Conservation (phyloP, 2,329 filamentous ascomycete genomes). For the Talaromyces atroroseus region DNA sequence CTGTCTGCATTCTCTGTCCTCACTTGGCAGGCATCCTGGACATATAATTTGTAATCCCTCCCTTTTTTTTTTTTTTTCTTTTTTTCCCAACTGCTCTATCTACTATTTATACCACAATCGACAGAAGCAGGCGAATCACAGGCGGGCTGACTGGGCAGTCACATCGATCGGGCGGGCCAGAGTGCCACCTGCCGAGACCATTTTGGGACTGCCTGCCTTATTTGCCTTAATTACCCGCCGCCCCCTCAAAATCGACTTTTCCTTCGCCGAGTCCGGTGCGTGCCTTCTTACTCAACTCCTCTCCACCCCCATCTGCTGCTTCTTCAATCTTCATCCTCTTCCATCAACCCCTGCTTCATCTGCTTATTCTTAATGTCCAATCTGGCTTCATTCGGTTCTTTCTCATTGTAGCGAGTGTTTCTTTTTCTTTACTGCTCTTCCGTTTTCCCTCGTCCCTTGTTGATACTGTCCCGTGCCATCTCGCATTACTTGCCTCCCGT, state of each 20-base stretch:
- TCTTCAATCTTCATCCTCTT: slow-evolving; percentile 1
- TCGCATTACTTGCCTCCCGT: not conserved
- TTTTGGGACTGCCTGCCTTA: not conserved
- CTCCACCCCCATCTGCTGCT: not conserved
- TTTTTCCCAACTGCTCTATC: too few relatives aligned
- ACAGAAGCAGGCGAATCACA: too few relatives aligned
- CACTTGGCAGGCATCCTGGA: not conserved
- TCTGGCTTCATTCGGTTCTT: not conserved
- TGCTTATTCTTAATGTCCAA: slow-evolving; percentile 8
- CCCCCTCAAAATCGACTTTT: not conserved
- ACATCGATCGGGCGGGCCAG: not conserved
- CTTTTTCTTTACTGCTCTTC: not conserved
- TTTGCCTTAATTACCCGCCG: not conserved
- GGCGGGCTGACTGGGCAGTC: not conserved
- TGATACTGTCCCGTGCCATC: not conserved
- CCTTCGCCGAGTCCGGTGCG: slow-evolving; percentile 13
- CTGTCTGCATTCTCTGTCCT: not conserved
- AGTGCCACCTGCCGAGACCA: not conserved
- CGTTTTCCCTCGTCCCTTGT: slow-evolving; percentile 1
- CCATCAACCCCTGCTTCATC: slow-evolving; percentile 1
- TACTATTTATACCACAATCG: too few relatives aligned
- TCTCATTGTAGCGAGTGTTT: slow-evolving; percentile 7
- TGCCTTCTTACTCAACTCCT: not conserved
- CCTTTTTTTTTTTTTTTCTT: not conserved
- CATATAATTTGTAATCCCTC: not conserved